Evolutionary conservation across 2,329 filamentous ascomycete genomes (phyloP).

Genomic region (Nemania serpens): DNA sequence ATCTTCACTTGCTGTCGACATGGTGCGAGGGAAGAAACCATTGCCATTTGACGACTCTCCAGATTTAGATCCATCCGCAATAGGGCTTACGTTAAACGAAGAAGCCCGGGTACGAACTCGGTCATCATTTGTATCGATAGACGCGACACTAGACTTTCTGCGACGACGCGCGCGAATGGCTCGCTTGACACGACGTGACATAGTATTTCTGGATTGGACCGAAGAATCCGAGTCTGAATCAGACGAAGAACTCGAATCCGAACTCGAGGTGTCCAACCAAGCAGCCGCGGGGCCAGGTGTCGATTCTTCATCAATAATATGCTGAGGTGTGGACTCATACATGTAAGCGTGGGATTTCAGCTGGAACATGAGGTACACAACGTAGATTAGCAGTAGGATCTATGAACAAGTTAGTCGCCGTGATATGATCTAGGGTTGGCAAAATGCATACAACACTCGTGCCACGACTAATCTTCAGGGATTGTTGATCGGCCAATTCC

Average conservation of each 20-base stretch:
- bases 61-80: slow-evolving; percentile 45
- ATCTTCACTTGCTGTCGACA: slow-evolving; percentile 50
- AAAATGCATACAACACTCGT: slow-evolving; percentile 74
- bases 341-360: slow-evolving; percentile 91
- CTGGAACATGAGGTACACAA: slow-evolving; percentile 85
- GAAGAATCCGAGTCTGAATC: slow-evolving; percentile 73
- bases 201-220: slow-evolving; percentile 63
- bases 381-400: slow-evolving; percentile 80
- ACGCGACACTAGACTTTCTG: slow-evolving; percentile 78
- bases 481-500: slow-evolving; percentile 66
- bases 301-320: slow-evolving; percentile 89
- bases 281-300: slow-evolving; percentile 83
- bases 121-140: slow-evolving; percentile 59
- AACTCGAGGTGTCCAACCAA: slow-evolving; percentile 75
- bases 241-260: slow-evolving; percentile 60
- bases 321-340: slow-evolving; percentile 89
- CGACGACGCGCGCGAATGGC: slow-evolving; percentile 72
- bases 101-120: slow-evolving; percentile 44
- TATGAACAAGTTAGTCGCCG: slow-evolving; percentile 41
- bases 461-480: slow-evolving; percentile 84
- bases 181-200: slow-evolving; percentile 75
- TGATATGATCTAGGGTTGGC: neutral
- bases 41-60: slow-evolving; percentile 47
- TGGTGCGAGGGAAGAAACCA: slow-evolving; percentile 42
- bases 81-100: slow-evolving; percentile 47